A percentile compares a stretch with the other conserved stretches of the same genome.
phyloP scores from a whole-genome alignment of 768 basidiomycete genomes.

The Tylopilus rubrobrunneus region DNA sequence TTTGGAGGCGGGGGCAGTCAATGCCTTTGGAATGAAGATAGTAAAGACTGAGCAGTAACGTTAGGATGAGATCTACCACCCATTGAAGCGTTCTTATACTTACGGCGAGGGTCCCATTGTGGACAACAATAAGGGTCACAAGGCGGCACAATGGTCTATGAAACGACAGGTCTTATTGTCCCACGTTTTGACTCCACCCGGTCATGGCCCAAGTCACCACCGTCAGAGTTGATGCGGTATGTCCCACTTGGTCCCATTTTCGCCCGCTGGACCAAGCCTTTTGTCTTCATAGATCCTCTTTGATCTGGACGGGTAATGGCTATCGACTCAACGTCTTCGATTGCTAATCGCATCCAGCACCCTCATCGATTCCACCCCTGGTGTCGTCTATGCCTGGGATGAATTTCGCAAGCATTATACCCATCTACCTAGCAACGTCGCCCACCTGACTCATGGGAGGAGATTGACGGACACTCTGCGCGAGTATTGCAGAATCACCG shows the following conservation, averaged over 20 bases:
- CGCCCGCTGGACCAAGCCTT: not conserved
- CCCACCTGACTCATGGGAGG: conserved; percentile 70
- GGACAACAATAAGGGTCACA: not conserved
- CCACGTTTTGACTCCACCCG: not conserved
- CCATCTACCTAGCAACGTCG: conserved; percentile 47
- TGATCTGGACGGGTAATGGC: conserved; percentile 63
- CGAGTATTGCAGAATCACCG: conserved; percentile 60
- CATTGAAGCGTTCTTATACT: conserved; percentile 16
- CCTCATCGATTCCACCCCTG: conserved; percentile 79
- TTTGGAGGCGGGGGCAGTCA: conserved; percentile 18
- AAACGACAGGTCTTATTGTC: not conserved
- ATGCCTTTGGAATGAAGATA: conserved; percentile 15
- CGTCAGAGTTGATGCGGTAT: conserved; percentile 51
- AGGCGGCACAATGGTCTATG: not conserved
- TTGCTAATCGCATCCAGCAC: conserved; percentile 42
- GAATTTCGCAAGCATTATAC: conserved; percentile 60
- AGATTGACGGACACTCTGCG: conserved; percentile 71
- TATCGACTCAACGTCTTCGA: not conserved
- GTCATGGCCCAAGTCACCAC: conserved; percentile 18
- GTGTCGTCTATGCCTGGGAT: conserved; percentile 75
- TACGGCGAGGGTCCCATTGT: too few species aligned
- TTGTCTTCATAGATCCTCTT: conserved; percentile 50
- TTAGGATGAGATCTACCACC: not conserved
- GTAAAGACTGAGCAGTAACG: not conserved
- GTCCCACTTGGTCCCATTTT: conserved; percentile 11